Conservation (phyloP, 495 filamentous ascomycete genomes). For the Penicillium cataractarum region DNA sequence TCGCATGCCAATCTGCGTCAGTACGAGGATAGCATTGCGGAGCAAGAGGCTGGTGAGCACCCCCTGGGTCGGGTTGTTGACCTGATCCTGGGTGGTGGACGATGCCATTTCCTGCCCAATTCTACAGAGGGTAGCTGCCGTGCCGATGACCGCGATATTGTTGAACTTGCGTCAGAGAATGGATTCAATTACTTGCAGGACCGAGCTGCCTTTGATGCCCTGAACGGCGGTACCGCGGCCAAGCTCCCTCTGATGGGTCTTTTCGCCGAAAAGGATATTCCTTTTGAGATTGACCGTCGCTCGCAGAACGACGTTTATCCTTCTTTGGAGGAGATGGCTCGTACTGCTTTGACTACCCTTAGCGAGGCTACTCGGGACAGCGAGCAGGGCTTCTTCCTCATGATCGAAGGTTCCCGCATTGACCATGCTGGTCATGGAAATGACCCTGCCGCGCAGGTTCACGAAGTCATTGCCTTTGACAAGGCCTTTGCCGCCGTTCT, state of each 20-base stretch:
- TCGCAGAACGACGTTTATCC: constrained; percentile 80
- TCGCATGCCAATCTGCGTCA: constrained; percentile 78
- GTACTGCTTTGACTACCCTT: constrained; percentile 75
- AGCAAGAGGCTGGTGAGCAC: constrained; percentile 86
- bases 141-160: constrained; percentile 68
- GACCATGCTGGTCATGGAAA: constrained; percentile 96
- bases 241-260: constrained; percentile 86
- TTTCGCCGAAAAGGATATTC: constrained; percentile 82
- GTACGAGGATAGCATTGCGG: constrained; percentile 88
- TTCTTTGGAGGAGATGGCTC: constrained; percentile 88
- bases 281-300: constrained; percentile 88
- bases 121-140: constrained; percentile 76
- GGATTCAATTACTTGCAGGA: constrained; percentile 79
- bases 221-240: constrained; percentile 68
- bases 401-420: constrained; percentile 96
- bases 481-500: constrained; percentile 78
- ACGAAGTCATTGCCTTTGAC: constrained; percentile 93
- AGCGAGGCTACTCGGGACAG: constrained; percentile 81
- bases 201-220: constrained; percentile 74
- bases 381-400: constrained; percentile 94
- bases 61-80: constrained; percentile 86
- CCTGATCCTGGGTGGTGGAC: constrained; percentile 87
- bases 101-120: constrained; percentile 92
- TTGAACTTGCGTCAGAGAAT: constrained; percentile 67
- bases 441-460: constrained; percentile 92